A percentile compares a stretch with the other conserved stretches of the same genome.
Evolutionary conservation across 345 rosid species (phyloP).

Genomic region (Eucalyptus polybractea): DNA sequence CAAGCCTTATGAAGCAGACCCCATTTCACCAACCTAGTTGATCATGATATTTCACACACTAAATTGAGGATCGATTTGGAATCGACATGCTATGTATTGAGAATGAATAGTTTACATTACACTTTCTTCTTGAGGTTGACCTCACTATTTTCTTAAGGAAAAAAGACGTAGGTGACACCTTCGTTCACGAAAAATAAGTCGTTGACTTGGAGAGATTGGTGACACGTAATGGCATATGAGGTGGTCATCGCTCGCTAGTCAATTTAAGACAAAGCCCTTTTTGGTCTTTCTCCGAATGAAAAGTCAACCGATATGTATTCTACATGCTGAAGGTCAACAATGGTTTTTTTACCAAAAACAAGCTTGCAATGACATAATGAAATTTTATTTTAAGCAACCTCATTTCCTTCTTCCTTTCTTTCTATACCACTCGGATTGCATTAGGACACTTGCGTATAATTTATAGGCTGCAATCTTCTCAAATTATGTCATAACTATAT

Average conservation of each 20-base stretch:
- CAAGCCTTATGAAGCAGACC: not conserved
- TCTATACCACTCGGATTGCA: not conserved
- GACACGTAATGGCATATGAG: not conserved
- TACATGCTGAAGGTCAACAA: not conserved
- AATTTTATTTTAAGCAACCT: not conserved
- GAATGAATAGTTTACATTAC: not conserved
- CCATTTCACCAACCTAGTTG: not conserved
- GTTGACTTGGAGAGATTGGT: not conserved
- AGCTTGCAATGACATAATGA: not conserved
- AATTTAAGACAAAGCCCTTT: not conserved
- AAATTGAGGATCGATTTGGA: not conserved
- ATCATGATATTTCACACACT: not conserved
- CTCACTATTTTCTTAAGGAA: not conserved
- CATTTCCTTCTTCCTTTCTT: not conserved
- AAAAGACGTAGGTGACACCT: not conserved
- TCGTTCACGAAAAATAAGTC: not conserved
- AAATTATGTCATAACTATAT: not conserved
- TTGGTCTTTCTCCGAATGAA: not conserved
- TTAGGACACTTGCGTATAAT: not conserved
- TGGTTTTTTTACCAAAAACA: not conserved
- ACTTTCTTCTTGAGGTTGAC: not conserved
- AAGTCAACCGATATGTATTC: not conserved
- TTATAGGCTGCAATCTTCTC: not conserved
- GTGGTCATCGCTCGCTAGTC: not conserved
- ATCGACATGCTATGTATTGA: not conserved